phyloP scores from a whole-genome alignment of 257 asterid species.

The Vinca minor region DNA sequence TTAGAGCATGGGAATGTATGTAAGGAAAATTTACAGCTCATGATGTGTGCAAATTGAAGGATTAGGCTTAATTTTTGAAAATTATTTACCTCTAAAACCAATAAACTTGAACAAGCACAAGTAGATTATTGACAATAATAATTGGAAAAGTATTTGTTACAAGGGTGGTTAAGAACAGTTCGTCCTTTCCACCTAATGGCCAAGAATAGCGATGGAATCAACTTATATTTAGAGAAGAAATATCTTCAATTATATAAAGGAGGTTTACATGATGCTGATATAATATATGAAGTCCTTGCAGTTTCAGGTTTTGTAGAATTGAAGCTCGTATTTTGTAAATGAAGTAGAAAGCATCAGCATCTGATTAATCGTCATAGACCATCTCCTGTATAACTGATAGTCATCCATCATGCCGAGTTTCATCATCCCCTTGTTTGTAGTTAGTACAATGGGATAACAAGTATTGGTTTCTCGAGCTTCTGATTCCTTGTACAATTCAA shows the following conservation, averaged over 20 bases:
- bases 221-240: not conserved
- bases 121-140: not conserved
- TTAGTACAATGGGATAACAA: slow-evolving; percentile 56
- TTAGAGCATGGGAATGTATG: not conserved
- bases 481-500: slow-evolving; percentile 59
- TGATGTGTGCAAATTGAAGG: not conserved
- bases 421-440: slow-evolving; percentile 55
- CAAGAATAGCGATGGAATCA: not conserved
- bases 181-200: too few species aligned
- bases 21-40: too few species aligned
- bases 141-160: slow-evolving; percentile 3
- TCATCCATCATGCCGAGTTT: slow-evolving; percentile 73
- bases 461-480: slow-evolving; percentile 43
- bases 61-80: not conserved
- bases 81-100: not conserved
- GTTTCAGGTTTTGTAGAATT: slow-evolving; percentile 39
- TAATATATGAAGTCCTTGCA: not conserved
- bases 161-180: too few species aligned
- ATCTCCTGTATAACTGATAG: slow-evolving; percentile 44
- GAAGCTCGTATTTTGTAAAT: slow-evolving; percentile 45
- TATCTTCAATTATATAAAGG: slow-evolving; percentile 10
- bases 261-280: not conserved
- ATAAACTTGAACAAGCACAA: not conserved
- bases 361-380: slow-evolving; percentile 76
- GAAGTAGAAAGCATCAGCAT: slow-evolving; percentile 69